Percentiles rank a stretch among this genome's conserved stretches.
Conservation (phyloP, 1,139 yeast genomes). For the Candida dubliniensis region DNA sequence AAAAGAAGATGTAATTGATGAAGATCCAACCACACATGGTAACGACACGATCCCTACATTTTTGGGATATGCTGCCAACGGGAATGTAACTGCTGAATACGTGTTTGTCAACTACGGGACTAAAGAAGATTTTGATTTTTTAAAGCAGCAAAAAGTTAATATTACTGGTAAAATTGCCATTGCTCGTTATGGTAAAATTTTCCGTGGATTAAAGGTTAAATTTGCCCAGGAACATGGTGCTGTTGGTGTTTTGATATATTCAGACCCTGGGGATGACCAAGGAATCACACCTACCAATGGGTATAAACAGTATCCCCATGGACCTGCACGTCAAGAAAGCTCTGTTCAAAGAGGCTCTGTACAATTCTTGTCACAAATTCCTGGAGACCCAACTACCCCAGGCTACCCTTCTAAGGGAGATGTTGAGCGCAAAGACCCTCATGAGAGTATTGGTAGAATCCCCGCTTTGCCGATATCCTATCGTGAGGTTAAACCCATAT, state of each 20-base stretch:
- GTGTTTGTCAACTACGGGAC: conserved; percentile 47
- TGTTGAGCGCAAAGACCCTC: conserved; percentile 44
- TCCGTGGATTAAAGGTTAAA: conserved; percentile 48
- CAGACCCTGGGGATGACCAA: conserved; percentile 47
- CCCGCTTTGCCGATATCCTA: conserved; percentile 50
- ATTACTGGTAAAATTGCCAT: conserved; percentile 45
- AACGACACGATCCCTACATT: conserved; percentile 47
- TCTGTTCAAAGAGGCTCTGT: conserved; percentile 82
- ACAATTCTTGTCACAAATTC: conserved; percentile 69
- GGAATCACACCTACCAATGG: conserved; percentile 47
- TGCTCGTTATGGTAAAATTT: conserved; percentile 41
- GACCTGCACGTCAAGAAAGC: conserved; percentile 50
- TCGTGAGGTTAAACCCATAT: conserved; percentile 48
- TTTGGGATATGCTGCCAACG: conserved; percentile 49
- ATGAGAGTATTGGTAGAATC: conserved; percentile 42
- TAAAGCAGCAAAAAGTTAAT: conserved; percentile 34
- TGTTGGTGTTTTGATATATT: conserved; percentile 42
- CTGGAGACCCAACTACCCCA: conserved; percentile 92
- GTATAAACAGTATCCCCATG: conserved; percentile 44
- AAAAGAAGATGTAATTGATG: conserved; percentile 67
- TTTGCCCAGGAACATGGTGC: conserved; percentile 52
- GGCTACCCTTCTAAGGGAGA: conserved; percentile 71
- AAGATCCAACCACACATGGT: conserved; percentile 65
- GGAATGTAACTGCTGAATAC: conserved; percentile 47
- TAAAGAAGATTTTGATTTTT: conserved; percentile 35